Base-by-base conservation (phyloP, 305 asterid genomes). In the Fraxinus albicans region DNA sequence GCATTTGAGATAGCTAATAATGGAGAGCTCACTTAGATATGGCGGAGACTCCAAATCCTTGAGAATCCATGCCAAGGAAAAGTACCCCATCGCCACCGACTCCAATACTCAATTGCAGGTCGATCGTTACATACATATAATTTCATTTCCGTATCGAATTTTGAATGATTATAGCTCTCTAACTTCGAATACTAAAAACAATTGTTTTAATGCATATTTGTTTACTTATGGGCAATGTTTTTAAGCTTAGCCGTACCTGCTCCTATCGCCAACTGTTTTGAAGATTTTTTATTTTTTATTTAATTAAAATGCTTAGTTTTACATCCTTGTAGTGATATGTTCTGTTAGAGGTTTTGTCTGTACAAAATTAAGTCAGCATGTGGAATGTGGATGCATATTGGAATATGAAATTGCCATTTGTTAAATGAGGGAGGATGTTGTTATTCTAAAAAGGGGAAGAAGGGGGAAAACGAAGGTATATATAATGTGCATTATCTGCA, bases 11-110 rank as follows among this genome's bases (percentile, higher is more conserved):
- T 53, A 67, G 36, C 2, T 17, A 53, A 29, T 36, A 77, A 93
- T 94, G 98, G 99, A 96, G 86, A 96, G 95, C 19, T 96, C 99
- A 60, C 90, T 96, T 8, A 87, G 98, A 78, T 94, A 89, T 76
- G 89, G 84, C 77, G 97, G 89, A 21, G 95, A 94, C 82, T 89
- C 97, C 85, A 94, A 93, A 88, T 82, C 94, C 76, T 89, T 96
- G 38, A 86, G 92, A 79, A 88, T 96, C 83, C 92, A 89, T 88
- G 98, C 98, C 87, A 96, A 90, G 93, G 97, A 96, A 84, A 93
- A 88, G 86, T 79, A 86, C 80, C 94, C 97, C 58, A 29, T 67
- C 74, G 65, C 65, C 65, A 5, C 23, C 21, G 85, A 89, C 55
- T 31, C 90, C 84, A 86, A 81, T 73, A 83, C 94, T 70, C 83